Percentiles rank a stretch among this genome's conserved stretches.
Conservation (phyloP, 1,139 yeast species). For the Geotrichum bryndzae region DNA sequence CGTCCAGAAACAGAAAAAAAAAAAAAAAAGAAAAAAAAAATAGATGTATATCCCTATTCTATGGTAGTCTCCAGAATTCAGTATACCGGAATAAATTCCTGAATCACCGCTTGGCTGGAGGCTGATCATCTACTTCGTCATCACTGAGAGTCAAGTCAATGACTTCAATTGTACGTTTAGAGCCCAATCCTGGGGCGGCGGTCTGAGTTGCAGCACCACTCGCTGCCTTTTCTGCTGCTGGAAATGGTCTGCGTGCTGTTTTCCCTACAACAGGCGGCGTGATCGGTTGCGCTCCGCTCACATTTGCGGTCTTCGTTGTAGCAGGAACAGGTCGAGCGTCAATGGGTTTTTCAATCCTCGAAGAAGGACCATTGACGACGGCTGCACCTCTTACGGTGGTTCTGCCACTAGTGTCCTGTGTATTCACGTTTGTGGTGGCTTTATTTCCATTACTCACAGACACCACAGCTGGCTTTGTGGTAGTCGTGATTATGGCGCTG, state of each 20-base stretch:
- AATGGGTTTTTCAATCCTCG: background rate
- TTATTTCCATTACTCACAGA: background rate
- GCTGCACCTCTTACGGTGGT: background rate
- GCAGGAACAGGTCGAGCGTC: background rate
- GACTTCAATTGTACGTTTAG: slow-evolving; percentile 17
- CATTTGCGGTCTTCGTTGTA: background rate
- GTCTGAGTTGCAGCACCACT: background rate
- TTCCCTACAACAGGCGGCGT: background rate
- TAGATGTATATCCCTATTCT: background rate
- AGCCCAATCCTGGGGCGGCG: slow-evolving; percentile 3
- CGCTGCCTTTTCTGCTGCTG: background rate
- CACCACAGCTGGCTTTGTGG: background rate
- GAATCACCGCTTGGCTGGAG: slow-evolving; percentile 1
- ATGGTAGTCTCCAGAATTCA: background rate
- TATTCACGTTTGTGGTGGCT: background rate
- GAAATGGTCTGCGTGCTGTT: background rate
- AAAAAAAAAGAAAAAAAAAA: too few relatives aligned
- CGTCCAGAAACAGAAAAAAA: too few relatives aligned
- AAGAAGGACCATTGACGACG: background rate
- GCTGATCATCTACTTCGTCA: slow-evolving; percentile 22
- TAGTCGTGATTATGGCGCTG: background rate
- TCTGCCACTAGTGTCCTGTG: background rate
- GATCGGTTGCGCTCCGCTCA: background rate
- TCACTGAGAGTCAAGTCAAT: slow-evolving; percentile 26
- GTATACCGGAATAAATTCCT: background rate